phyloP scores from a whole-genome alignment of 345 rosid species.

The Hibiscus mutabilis region DNA sequence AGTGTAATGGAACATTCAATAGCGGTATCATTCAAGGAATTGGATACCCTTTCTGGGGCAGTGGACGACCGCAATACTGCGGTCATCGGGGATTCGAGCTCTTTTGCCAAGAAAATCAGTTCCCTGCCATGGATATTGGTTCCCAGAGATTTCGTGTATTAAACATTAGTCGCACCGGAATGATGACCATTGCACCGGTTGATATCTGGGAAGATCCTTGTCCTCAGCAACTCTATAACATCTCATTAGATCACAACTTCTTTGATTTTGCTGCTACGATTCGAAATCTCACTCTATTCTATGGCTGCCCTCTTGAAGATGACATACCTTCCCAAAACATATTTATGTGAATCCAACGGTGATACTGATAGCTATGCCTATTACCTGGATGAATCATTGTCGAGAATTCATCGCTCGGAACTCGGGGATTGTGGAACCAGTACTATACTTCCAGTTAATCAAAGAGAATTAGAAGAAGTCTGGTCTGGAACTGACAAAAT shows the following conservation, averaged over 20 bases:
- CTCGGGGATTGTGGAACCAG: background rate
- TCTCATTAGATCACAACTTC: background rate
- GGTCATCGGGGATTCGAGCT: constrained; percentile 34
- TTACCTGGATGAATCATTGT: constrained; percentile 1
- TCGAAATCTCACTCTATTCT: constrained; percentile 24
- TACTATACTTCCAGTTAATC: background rate
- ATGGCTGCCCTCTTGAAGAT: constrained; percentile 11
- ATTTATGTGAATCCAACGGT: background rate
- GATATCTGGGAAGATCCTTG: constrained; percentile 19
- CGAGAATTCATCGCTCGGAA: background rate
- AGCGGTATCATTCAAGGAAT: constrained; percentile 29
- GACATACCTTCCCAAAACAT: background rate
- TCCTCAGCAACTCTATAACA: background rate
- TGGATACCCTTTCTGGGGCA: constrained; percentile 49
- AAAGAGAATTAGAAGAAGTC: background rate
- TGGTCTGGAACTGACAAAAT: background rate
- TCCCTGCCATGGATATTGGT: background rate
- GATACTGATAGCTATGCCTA: background rate
- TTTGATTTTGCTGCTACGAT: background rate
- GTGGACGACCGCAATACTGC: constrained; percentile 19
- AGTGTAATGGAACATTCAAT: constrained; percentile 13
- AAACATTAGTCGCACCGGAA: rapidly evolving
- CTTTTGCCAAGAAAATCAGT: constrained; percentile 6
- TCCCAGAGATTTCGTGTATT: background rate
- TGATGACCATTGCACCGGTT: constrained; percentile 20